Evolutionary conservation across 768 basidiomycete genomes (phyloP), one percentile per base, ranked within the genome.

Genomic region (Lactarius sanguifluus): DNA sequence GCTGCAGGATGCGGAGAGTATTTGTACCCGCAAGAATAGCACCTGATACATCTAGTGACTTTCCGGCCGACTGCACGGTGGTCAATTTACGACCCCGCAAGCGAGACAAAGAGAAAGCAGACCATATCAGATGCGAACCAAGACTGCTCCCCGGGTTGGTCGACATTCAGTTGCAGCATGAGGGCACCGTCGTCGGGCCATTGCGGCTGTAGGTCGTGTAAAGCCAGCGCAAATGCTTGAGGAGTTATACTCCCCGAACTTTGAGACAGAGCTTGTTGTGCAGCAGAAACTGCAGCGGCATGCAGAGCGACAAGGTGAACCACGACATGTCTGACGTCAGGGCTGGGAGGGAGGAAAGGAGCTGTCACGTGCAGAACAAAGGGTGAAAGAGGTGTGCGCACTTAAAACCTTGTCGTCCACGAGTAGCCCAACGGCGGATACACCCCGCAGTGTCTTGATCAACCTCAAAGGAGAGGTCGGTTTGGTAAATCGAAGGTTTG

Each of bases 71-170:
- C 68, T 69, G 28, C 32, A 54, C 30, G 41, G 34, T 30, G 52
- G 34, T 67, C 28, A 69, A 57, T 2, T 6, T 23, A 12, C 23
- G 56, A 28, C 43, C 23, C 30, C 23, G 28, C 25, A 41, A 62
- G 34, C 13, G 23, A n/a, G 32, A 32, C 9, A 12, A 15, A 60
- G 45, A 32, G 45, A 34, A 28, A 45, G 32, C 63, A 20, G 18
- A 70, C 69, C 38, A 70, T 50, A n/a, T 70, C 63, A 34, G 62
- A 57, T 20, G 57, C n/a, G 30, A 64, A 56, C 63, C 67, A 70
- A 15, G 56, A 40, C 57, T 45, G 63, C 34, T 63, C 67, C 28
- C 50, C 57, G n/a, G 67, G 57, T 43, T 64, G 47, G 12, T 56
- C 60, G 20, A 38, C 23, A 16, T 70, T 64, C 61, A 70, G 13